Evolutionary conservation across 257 asterid genomes (phyloP), one percentile per base, ranked within the genome.

Genomic region (Avicennia marina): DNA sequence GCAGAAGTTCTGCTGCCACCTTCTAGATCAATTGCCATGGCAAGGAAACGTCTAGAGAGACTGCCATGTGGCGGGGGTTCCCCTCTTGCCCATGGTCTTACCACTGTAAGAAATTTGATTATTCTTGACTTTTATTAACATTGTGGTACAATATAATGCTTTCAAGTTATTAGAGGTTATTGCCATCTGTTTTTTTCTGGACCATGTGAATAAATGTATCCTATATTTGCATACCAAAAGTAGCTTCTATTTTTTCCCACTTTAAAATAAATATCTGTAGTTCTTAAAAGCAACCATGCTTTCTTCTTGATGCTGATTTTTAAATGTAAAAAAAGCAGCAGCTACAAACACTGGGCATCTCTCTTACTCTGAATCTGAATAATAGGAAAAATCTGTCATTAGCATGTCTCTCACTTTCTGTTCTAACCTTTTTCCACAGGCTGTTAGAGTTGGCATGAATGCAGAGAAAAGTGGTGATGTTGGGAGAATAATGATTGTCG

Each of bases 61-160:
- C 95, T 93, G 68, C 98, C 98, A 36, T 93, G 98, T 74, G 98
- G 98, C 22, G 97, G 98, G 11, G 97, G 98, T 61, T 91, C 98
- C 66, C 98, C 98, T 39, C 87, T 91, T 67, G 98, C 98, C 45
- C 98, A 91, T 71, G 98, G 97, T 32, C 98, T 91, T 56, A 88
- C 97, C 19, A 89, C 89, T 7, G 63, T 58, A 60, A 27, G 24
- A 25, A 49, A 4, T 53, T 50, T 63, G 25, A 51, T 62, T 12
- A 19, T 27, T n/a, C 15, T n/a, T 32, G 7, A 42, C 51, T 34
- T 40, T 41, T 44, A 46, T 52, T 22, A 17, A 42, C 49, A 29
- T 25, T 12, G 7, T 56, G 12, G 41, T 32, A 19, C 41, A 42
- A 51, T 24, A 25, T 19, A n/a, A 18, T 53, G 32, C 20, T 34